A percentile compares a stretch with the other conserved stretches of the same genome.
Evolutionary conservation across 768 basidiomycete genomes (phyloP).

Genomic region (Boletellus sp.): DNA sequence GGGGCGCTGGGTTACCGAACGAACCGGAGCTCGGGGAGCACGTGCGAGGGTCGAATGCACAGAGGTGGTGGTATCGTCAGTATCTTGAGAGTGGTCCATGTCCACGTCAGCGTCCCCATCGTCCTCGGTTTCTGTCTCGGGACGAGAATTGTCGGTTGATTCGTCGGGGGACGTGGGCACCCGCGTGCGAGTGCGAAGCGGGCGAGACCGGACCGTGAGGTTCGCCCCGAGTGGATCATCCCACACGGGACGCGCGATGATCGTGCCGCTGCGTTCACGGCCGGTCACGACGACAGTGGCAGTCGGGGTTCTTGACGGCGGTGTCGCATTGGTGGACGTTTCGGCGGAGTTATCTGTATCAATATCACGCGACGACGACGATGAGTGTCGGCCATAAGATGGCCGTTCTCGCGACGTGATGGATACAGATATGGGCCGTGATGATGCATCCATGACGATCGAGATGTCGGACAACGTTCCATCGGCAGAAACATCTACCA

Average conservation of each 20-base stretch:
- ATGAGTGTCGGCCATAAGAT: constrained; percentile 18
- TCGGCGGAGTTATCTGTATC: constrained; percentile 64
- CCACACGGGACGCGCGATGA: constrained; percentile 65
- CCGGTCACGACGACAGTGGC: constrained; percentile 52
- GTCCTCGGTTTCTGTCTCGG: constrained; percentile 78
- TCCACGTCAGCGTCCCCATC: constrained; percentile 58
- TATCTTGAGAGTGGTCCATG: constrained; percentile 42
- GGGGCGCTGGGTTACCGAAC: constrained; percentile 34
- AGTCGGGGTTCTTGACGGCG: constrained; percentile 58
- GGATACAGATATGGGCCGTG: constrained; percentile 13
- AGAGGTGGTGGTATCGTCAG: constrained; percentile 28
- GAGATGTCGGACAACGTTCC: constrained; percentile 19
- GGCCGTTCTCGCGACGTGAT: constrained; percentile 20
- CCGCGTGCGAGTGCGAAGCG: constrained; percentile 28
- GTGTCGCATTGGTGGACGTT: constrained; percentile 56
- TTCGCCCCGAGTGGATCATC: constrained; percentile 35
- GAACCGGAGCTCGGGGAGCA: constrained; percentile 22
- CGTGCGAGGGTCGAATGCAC: constrained; percentile 32
- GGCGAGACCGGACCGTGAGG: constrained; percentile 29
- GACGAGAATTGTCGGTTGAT: constrained; percentile 50
- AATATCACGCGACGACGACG: constrained; percentile 37
- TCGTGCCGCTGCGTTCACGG: constrained; percentile 74
- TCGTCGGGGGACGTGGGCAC: constrained; percentile 39
- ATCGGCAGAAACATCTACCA: constrained; percentile 25
- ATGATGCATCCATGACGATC: constrained; percentile 20